A percentile compares a stretch with the other conserved stretches of the same genome.
phyloP scores from a whole-genome alignment of 2,329 filamentous ascomycete genomes.

The Penicillium sp. region DNA sequence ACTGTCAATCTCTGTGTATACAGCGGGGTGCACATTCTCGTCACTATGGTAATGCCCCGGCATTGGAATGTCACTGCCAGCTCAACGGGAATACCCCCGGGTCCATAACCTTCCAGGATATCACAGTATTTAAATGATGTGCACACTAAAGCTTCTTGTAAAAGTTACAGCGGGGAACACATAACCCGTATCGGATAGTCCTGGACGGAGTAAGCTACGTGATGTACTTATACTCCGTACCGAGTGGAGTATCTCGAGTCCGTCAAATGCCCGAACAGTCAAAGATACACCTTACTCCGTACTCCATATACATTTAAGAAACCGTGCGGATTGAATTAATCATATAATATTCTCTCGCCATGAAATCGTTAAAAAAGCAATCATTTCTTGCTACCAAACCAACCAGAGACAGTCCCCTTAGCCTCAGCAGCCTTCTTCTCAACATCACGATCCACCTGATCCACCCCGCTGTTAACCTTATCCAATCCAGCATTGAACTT shows the following conservation, averaged over 20 bases:
- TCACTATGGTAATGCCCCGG: slow-evolving; percentile 23
- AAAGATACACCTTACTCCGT: too few species aligned
- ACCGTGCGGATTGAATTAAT: neutral
- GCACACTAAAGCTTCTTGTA: too few species aligned
- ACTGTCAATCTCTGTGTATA: neutral
- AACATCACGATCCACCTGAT: slow-evolving; percentile 80
- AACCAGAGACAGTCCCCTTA: slow-evolving; percentile 79
- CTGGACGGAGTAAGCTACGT: too few species aligned
- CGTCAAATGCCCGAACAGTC: too few species aligned
- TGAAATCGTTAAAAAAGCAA: neutral
- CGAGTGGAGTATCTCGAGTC: too few species aligned
- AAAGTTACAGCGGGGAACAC: too few species aligned
- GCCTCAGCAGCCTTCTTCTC: slow-evolving; percentile 77
- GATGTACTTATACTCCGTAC: too few species aligned
- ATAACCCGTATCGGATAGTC: too few species aligned
- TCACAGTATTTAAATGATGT: too few species aligned
- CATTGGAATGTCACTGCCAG: slow-evolving; percentile 23
- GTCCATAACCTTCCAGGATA: too few species aligned
- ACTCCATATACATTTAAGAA: too few species aligned
- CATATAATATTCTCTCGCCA: neutral
- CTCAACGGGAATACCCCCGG: neutral
- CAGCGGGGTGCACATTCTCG: slow-evolving; percentile 10
- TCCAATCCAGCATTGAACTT: slow-evolving; percentile 46
- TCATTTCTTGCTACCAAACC: slow-evolving; percentile 68
- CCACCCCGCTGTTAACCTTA: slow-evolving; percentile 58